Evolutionary conservation across 257 asterid genomes (phyloP).

Genomic region (Solanum virginianum): DNA sequence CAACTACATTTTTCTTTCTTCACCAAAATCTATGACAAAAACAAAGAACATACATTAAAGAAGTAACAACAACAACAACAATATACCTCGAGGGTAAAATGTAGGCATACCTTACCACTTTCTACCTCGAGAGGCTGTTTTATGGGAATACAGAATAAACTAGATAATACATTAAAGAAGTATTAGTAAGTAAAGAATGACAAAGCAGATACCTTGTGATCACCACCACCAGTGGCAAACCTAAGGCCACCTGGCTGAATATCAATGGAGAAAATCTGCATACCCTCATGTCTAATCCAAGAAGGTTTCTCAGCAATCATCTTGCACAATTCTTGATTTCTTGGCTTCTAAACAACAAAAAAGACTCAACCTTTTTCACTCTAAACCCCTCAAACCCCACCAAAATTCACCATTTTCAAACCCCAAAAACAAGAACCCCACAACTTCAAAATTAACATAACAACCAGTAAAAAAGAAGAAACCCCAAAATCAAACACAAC

Average conservation of each 20-base stretch:
- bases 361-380: constrained; percentile 7
- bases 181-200: not conserved
- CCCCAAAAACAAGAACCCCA: constrained; percentile 5
- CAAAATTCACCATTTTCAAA: constrained; percentile 10
- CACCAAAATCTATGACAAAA: not conserved
- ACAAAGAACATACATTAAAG: not conserved
- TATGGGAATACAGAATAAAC: too few relatives aligned
- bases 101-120: too few relatives aligned
- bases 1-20: not conserved
- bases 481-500: constrained; percentile 12
- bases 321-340: constrained; percentile 1
- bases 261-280: constrained; percentile 88
- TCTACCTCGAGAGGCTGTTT: too few relatives aligned
- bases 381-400: constrained; percentile 27
- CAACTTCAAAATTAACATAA: not conserved
- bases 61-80: not conserved
- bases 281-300: constrained; percentile 81
- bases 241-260: constrained; percentile 97
- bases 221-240: constrained; percentile 98
- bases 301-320: constrained; percentile 88
- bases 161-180: not conserved
- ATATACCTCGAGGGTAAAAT: too few relatives aligned
- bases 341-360: not conserved
- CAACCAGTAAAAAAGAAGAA: constrained; percentile 2
- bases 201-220: constrained; percentile 52